Conservation (phyloP, 2,329 filamentous ascomycete species). For the Diaporthe citri region DNA sequence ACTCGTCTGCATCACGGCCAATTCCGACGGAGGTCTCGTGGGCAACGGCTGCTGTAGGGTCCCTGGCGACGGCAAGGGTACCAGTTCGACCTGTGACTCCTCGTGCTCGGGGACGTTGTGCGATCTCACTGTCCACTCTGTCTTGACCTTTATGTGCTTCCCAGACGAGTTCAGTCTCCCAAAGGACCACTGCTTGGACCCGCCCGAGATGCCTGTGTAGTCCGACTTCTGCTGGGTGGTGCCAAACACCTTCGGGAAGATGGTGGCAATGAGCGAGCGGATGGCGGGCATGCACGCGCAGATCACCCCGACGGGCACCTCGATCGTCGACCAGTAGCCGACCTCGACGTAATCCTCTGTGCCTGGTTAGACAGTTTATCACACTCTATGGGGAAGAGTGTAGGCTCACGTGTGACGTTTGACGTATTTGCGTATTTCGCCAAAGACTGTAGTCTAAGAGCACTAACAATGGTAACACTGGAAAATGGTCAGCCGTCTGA, state of each 20-base stretch:
- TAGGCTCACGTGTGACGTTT: slow-evolving; percentile 38
- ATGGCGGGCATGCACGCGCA: slow-evolving; percentile 51
- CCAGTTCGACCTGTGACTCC: slow-evolving; percentile 3
- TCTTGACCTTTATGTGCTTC: slow-evolving; percentile 47
- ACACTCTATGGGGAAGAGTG: neutral
- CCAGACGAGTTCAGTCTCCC: slow-evolving; percentile 21
- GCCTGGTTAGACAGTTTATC: neutral
- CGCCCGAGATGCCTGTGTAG: slow-evolving; percentile 31
- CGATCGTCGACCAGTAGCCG: slow-evolving; percentile 50
- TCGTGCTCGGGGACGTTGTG: slow-evolving; percentile 13
- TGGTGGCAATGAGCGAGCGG: slow-evolving; percentile 47
- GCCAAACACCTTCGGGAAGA: slow-evolving; percentile 47
- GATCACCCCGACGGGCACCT: slow-evolving; percentile 50
- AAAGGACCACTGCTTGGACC: slow-evolving; percentile 39
- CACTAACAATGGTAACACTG: slow-evolving; percentile 48
- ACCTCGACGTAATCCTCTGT: slow-evolving; percentile 42
- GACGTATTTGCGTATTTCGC: slow-evolving; percentile 31
- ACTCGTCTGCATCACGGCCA: slow-evolving; percentile 10
- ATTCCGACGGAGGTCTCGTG: slow-evolving; percentile 11
- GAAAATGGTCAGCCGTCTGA: neutral
- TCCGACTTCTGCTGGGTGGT: slow-evolving; percentile 43
- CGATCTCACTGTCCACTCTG: slow-evolving; percentile 46
- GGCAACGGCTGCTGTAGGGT: neutral
- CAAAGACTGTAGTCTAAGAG: slow-evolving; percentile 41
- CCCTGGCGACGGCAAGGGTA: neutral